Base-by-base conservation (phyloP, 2,329 filamentous ascomycete genomes). In the Colletotrichum salicis region DNA sequence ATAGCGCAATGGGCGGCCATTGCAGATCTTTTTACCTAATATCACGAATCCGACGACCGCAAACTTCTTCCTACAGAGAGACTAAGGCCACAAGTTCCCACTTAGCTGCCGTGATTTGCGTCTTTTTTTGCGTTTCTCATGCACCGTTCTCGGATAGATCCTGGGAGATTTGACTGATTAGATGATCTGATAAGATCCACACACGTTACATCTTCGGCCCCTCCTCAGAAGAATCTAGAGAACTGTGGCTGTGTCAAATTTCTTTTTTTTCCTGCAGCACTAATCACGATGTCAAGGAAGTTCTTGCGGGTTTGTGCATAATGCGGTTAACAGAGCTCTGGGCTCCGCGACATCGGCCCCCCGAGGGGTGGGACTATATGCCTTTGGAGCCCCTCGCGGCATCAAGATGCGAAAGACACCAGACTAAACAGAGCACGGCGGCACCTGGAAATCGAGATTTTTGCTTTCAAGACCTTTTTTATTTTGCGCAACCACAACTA, bases 11-110 rank as follows among this genome's bases (percentile, higher is more conserved):
- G 57, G 64, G 59, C 52, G 56, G 27, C 41, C 52, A 61, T 64
- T 73, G 72, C 66, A 62, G 56, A 41, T 13, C 37, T 62, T 70
- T 70, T 71, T 66, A 73, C 68, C 64, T 68, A 72, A 70, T 64
- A 66, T 69, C 52, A 71, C 58, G 62, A 67, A 73, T 67, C 45
- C 70, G 57, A 67, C 57, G 61, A 71, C 15, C 41, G 48, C 35
- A 61, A 64, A 35, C 35, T 58, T 48, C 52, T 37, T 41, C 55
- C 52, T n/a, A 41, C 31, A 31, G 24, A 15, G 58, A 48, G 41
- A 48, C 41, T n/a, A 48, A 48, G 41, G 22, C 48, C 55, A 29
- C 63, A 24, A 24, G 33, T 68, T 63, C 52, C 52, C 52, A 54
- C 48, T 52, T 37, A 29, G n/a, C 29, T 60, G 64, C 57, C 56